Base-by-base conservation (phyloP, 805 yeast species). In the Candida boidinii region DNA sequence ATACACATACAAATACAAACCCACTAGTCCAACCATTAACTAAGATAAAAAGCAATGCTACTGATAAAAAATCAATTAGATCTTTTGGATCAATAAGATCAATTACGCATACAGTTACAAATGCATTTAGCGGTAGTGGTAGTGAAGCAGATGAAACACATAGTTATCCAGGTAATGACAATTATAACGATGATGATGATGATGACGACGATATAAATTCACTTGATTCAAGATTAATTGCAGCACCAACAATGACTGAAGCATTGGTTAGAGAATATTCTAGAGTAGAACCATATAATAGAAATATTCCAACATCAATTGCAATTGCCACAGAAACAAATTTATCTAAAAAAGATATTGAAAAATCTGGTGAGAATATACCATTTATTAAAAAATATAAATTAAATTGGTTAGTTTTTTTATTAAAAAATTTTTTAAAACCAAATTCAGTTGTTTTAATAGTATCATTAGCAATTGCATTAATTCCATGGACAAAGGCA, bases 401-500 rank as follows among this genome's bases (percentile, higher is more conserved):
- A 30, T 35, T 57, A 25, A 41, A 50, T 28, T 44, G 41, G 32
- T 20, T 56, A 0, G 45, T 59, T 4, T 60, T 58, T 35, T 46
- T 62, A 26, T 30, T 55, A n/a, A 65, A 65, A 40, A 73, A 70
- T 48, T 60, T 73, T 35, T 39, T 56, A 22, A 61, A 71, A 4
- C 79, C 79, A 7, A 63, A 55, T 39, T 69, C 79, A 1, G 33
- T 68, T 9, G 56, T 73, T 3, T 56, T 73, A 33, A 56, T 70
- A 5, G 28, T 63, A 4, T 55, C 77, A 1, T 47, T 73, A 21
- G 58, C 61, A 7, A 51, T 71, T 20, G 71, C 78, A 12, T 60
- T 73, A 64, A 53, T 76, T 9, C 79, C 79, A 5, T 76, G 79
- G 52, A 44, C 61, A 7, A 68, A 66, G 36, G 71, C 72, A 4